These are phyloP conservation scores for Fusarium sp. DNA, from an alignment of 2,329 filamentous ascomycete species.

Conservation along the genomic window DNA sequence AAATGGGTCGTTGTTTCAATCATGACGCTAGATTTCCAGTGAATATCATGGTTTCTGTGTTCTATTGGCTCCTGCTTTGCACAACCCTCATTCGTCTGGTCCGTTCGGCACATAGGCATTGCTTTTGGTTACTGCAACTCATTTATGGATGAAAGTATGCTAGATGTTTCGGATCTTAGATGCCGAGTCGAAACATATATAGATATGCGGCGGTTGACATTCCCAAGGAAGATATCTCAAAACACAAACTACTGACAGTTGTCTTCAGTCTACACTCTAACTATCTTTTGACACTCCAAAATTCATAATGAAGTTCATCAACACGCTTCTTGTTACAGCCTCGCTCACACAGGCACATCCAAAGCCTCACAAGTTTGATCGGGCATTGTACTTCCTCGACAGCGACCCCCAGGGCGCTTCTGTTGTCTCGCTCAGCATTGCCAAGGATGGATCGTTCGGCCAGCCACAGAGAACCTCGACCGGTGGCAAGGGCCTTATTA, in stretches of 20 bases:
- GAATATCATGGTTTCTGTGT: not conserved
- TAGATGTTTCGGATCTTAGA: not conserved
- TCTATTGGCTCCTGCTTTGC: not conserved
- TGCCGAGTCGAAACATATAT: not conserved
- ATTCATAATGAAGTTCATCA: not conserved
- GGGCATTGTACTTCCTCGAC: constrained; percentile 2
- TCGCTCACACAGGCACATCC: not conserved
- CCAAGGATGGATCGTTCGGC: not conserved
- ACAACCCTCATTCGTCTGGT: not conserved
- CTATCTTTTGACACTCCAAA: fast-evolving
- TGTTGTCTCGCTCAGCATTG: constrained; percentile 1
- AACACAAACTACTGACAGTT: too few species aligned
- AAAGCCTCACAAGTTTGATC: not conserved
- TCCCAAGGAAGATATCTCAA: not conserved
- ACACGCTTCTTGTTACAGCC: not conserved
- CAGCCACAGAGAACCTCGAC: not conserved
- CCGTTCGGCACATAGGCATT: not conserved
- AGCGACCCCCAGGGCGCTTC: constrained; percentile 5
- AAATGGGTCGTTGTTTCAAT: not conserved
- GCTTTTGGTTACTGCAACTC: not conserved
- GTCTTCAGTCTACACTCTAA: fast-evolving
- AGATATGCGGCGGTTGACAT: not conserved
- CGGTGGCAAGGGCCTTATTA: not conserved
- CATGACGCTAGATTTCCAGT: not conserved
- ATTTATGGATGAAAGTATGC: not conserved